Evolutionary conservation across 257 asterid species (phyloP).

Genomic region (Agastache rugosa): DNA sequence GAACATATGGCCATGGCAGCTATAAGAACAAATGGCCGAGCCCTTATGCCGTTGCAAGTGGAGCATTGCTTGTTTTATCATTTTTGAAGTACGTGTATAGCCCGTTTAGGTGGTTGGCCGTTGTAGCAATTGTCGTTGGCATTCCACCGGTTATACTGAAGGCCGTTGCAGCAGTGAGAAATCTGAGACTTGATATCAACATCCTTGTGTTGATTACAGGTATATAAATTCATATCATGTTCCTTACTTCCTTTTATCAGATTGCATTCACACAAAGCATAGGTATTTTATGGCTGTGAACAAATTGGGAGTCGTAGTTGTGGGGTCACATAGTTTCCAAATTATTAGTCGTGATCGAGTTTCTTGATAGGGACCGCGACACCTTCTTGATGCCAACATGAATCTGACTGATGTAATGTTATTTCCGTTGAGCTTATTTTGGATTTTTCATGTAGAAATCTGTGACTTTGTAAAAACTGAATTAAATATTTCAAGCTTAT

Average conservation of each 20-base stretch:
- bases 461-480: background rate
- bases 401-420: background rate
- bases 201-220: conserved; percentile 81
- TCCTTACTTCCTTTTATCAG: background rate
- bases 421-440: background rate
- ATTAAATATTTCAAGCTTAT: background rate
- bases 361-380: background rate
- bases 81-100: conserved; percentile 49
- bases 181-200: conserved; percentile 63
- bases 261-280: background rate
- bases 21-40: conserved; percentile 76
- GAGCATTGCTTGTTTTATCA: conserved; percentile 58
- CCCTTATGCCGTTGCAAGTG: conserved; percentile 66
- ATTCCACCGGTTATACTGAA: conserved; percentile 58
- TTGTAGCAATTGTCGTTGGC: conserved; percentile 70
- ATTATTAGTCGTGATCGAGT: background rate
- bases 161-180: conserved; percentile 57
- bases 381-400: background rate
- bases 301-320: background rate
- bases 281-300: background rate
- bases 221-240: conserved; percentile 12
- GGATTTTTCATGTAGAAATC: background rate
- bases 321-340: background rate
- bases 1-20: conserved; percentile 48
- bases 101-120: conserved; percentile 78